Evolutionary conservation across 306 rosid genomes (phyloP).

Genomic region (Fragaria ananassa): DNA sequence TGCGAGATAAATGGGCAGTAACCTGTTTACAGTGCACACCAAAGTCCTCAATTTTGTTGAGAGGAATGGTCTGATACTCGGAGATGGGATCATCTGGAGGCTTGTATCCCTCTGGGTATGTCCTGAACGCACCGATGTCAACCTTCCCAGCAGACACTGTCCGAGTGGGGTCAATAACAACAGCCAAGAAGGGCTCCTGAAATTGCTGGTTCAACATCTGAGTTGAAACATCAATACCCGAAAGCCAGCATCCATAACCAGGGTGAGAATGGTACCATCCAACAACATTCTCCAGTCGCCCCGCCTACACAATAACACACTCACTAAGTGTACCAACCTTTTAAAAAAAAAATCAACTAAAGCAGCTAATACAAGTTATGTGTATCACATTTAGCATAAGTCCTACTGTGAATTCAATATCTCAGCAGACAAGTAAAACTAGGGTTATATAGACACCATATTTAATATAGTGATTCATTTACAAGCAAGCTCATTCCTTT

Average conservation of each 20-base stretch:
- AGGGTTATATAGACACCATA: neutral
- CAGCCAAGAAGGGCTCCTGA: slow-evolving; percentile 95
- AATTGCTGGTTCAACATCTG: slow-evolving; percentile 91
- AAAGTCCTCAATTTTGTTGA: slow-evolving; percentile 93
- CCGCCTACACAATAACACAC: slow-evolving; percentile 51
- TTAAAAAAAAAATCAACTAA: neutral
- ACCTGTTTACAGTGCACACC: slow-evolving; percentile 99
- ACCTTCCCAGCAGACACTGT: slow-evolving; percentile 97
- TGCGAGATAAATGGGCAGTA: slow-evolving; percentile 9
- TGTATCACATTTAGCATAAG: neutral
- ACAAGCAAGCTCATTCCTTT: neutral
- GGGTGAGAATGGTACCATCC: slow-evolving; percentile 99
- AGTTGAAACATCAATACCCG: slow-evolving; percentile 92
- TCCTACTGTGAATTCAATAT: neutral
- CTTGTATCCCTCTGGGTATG: slow-evolving; percentile 92
- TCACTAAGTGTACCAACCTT: neutral
- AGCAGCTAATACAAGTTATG: neutral
- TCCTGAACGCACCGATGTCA: slow-evolving; percentile 98
- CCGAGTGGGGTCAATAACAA: slow-evolving; percentile 91
- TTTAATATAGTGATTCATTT: neutral
- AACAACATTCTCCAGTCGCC: slow-evolving; percentile 87
- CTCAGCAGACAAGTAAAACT: neutral
- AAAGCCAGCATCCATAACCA: slow-evolving; percentile 98
- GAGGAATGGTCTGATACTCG: slow-evolving; percentile 93
- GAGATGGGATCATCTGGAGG: slow-evolving; percentile 92